phyloP scores from a whole-genome alignment of 306 rosid genomes.

The Luffa aegyptiaca region DNA sequence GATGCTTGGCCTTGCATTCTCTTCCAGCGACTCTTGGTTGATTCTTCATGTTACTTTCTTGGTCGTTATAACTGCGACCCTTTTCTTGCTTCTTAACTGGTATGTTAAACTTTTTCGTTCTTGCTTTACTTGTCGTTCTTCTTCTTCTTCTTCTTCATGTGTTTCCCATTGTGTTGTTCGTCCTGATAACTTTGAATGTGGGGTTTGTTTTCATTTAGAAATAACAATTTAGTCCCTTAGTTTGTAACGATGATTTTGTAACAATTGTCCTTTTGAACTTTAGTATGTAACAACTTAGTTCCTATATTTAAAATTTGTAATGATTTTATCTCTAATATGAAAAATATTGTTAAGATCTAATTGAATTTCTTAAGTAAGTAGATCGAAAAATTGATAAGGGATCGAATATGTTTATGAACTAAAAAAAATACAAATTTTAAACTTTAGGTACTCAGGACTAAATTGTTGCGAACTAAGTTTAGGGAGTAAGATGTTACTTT shows the following conservation, averaged over 20 bases:
- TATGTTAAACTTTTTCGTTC: slow-evolving; percentile 18
- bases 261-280: background rate
- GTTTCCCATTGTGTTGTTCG: background rate
- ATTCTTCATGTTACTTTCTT: slow-evolving; percentile 63
- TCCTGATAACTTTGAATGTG: background rate
- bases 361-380: background rate
- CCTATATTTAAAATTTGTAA: no score
- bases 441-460: no score
- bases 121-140: background rate
- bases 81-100: slow-evolving; percentile 86
- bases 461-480: no score
- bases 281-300: background rate
- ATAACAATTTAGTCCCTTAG: background rate
- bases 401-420: background rate
- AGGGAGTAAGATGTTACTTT: no score
- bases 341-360: background rate
- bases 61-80: slow-evolving; percentile 56
- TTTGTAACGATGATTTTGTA: background rate
- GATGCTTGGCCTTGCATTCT: slow-evolving; percentile 75
- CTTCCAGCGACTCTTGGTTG: slow-evolving; percentile 76
- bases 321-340: background rate
- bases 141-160: background rate
- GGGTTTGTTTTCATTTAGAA: background rate
- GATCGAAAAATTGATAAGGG: background rate
- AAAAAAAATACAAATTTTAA: no score